A percentile compares a stretch with the other conserved stretches of the same genome.
Evolutionary conservation across 441 rosid species (phyloP).

Genomic region (Bocquillonia castaneifolia): DNA sequence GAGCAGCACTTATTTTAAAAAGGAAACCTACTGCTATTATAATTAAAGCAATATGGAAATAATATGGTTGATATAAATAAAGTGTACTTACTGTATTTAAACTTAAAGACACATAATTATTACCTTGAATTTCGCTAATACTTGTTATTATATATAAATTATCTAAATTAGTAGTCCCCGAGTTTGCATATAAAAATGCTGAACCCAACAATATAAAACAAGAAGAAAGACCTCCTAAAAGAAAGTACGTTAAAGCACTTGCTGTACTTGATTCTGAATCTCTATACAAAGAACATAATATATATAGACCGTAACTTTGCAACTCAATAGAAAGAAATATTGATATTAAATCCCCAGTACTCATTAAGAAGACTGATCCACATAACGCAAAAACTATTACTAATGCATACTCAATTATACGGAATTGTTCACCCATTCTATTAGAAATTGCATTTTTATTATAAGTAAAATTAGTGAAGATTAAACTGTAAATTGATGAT

Average conservation of each 20-base stretch:
- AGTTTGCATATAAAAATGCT: not conserved
- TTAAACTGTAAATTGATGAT: too few species aligned
- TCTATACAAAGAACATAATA: not conserved
- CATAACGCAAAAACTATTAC: not conserved
- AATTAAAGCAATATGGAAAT: too few species aligned
- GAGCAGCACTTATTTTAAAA: too few species aligned
- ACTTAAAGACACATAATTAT: too few species aligned
- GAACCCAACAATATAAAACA: constrained; percentile 3
- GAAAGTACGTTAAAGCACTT: not conserved
- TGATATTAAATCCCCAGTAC: not conserved
- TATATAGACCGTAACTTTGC: constrained; percentile 3
- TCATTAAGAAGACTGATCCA: not conserved
- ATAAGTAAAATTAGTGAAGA: too few species aligned
- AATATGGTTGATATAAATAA: too few species aligned
- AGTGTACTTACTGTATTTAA: too few species aligned
- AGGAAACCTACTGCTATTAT: too few species aligned
- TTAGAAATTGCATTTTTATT: too few species aligned
- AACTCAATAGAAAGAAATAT: not conserved
- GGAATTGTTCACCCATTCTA: too few species aligned
- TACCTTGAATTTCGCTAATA: not conserved
- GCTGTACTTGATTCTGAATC: not conserved
- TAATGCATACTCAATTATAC: too few species aligned
- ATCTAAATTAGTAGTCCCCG: not conserved
- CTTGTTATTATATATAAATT: not conserved
- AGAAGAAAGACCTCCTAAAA: not conserved